Percentiles rank a stretch among this genome's conserved stretches.
These are phyloP conservation scores for Calycina marina DNA, from an alignment of 2,329 filamentous ascomycete species.

Conservation along the genomic window DNA sequence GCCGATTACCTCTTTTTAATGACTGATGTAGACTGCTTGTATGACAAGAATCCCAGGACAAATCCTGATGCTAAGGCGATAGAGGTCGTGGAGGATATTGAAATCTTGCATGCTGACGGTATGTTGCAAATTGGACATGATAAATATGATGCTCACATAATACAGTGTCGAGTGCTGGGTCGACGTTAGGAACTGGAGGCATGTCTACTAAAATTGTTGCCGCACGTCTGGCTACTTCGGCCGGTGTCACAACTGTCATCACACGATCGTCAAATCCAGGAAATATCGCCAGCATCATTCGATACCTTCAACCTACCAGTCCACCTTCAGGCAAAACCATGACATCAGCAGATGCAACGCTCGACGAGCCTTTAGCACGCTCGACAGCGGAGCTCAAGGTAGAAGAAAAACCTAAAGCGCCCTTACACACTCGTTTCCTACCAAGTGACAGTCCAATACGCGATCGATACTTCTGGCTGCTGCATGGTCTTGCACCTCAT, in stretches of 20 bases:
- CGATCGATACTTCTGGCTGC: slow-evolving; percentile 92
- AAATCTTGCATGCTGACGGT: slow-evolving; percentile 68
- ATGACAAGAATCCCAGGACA: slow-evolving; percentile 84
- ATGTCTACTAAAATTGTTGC: slow-evolving; percentile 98
- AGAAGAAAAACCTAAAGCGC: slow-evolving; percentile 26
- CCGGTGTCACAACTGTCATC: slow-evolving; percentile 90
- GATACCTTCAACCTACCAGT: slow-evolving; percentile 46
- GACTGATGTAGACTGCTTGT: slow-evolving; percentile 97
- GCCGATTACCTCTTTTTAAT: slow-evolving; percentile 95
- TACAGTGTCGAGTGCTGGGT: slow-evolving; percentile 74
- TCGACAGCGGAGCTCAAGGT: slow-evolving; percentile 30
- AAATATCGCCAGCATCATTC: slow-evolving; percentile 78
- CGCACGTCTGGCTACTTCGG: slow-evolving; percentile 79
- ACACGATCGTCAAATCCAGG: slow-evolving; percentile 86
- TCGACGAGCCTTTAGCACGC: slow-evolving; percentile 18
- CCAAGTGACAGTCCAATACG: slow-evolving; percentile 73
- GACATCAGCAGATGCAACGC: slow-evolving; percentile 4
- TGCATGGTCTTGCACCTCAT: slow-evolving; percentile 81
- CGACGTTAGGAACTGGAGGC: slow-evolving; percentile 78
- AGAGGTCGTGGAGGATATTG: slow-evolving; percentile 82
- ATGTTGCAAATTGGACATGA: slow-evolving; percentile 5
- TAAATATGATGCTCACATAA: neutral
- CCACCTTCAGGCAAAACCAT: slow-evolving; percentile 11
- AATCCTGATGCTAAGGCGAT: slow-evolving; percentile 80
- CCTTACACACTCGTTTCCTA: slow-evolving; percentile 85